Evolutionary conservation across 352 stramenopile genomes (phyloP).

Genomic region (Globisporangium lucens): DNA sequence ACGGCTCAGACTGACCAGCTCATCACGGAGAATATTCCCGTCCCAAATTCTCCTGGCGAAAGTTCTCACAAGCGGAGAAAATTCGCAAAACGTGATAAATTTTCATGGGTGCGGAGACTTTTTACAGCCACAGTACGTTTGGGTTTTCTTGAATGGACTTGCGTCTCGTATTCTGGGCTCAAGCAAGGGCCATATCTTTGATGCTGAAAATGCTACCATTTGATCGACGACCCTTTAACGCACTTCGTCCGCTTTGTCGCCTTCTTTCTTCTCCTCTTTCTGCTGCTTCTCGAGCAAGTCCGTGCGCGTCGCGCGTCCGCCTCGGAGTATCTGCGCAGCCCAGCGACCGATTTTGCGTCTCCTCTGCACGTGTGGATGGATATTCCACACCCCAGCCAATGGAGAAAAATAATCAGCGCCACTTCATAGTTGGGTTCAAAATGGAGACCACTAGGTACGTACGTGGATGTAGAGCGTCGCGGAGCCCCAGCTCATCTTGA

Average conservation of each 20-base stretch:
- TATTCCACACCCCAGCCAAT: background rate
- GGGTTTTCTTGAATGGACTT: too few relatives aligned
- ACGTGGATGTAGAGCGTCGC: constrained; percentile 86
- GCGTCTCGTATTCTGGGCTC: too few relatives aligned
- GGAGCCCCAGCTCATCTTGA: constrained; percentile 82
- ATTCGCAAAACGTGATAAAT: too few relatives aligned
- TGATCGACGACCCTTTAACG: background rate
- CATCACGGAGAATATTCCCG: too few relatives aligned
- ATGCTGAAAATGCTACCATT: background rate
- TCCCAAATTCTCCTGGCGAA: too few relatives aligned
- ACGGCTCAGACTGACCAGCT: too few relatives aligned
- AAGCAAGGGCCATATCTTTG: too few relatives aligned
- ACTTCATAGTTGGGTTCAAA: background rate
- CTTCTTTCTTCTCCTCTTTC: constrained; percentile 18
- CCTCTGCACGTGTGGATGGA: constrained; percentile 27
- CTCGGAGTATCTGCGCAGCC: constrained; percentile 82
- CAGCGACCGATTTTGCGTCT: constrained; percentile 81
- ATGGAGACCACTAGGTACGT: constrained; percentile 19
- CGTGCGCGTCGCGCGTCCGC: constrained; percentile 64
- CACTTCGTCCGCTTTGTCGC: constrained; percentile 3
- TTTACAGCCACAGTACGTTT: too few relatives aligned
- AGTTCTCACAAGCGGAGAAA: too few relatives aligned
- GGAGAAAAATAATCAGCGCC: background rate
- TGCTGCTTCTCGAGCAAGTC: constrained; percentile 58
- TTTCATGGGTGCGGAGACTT: too few relatives aligned